Percentiles rank a stretch among this genome's conserved stretches.
Conservation (phyloP, 495 filamentous ascomycete species). For the Aspergillus affinis region DNA sequence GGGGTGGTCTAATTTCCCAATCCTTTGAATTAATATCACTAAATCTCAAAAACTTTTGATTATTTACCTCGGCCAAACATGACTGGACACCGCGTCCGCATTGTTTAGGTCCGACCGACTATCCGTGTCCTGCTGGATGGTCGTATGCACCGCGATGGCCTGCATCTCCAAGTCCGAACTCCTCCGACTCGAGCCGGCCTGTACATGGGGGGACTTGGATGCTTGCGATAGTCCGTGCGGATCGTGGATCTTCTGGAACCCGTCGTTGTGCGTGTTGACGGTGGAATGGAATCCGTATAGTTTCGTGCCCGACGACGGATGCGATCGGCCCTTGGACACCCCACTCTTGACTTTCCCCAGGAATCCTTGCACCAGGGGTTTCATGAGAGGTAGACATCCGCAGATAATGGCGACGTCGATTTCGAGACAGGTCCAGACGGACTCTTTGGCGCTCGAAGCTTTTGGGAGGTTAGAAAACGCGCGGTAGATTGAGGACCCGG, state of each 20-base stretch:
- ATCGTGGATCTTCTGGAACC: constrained; percentile 10
- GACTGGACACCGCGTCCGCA: constrained; percentile 1
- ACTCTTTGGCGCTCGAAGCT: constrained; percentile 34
- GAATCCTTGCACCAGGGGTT: constrained; percentile 16
- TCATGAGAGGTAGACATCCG: constrained; percentile 41
- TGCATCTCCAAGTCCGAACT: constrained; percentile 15
- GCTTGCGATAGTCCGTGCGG: constrained; percentile 6
- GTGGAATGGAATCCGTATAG: constrained; percentile 9
- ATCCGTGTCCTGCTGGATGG: constrained; percentile 21
- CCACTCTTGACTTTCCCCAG: constrained; percentile 11
- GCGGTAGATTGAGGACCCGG: neutral
- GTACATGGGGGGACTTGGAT: constrained; percentile 3
- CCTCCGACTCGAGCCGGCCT: neutral
- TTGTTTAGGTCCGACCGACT: neutral
- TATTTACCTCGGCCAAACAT: constrained; percentile 5
- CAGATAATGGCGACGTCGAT: constrained; percentile 46
- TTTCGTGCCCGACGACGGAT: constrained; percentile 14
- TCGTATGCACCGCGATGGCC: constrained; percentile 24
- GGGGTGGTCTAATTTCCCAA: neutral
- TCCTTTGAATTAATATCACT: neutral
- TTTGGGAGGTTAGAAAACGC: neutral
- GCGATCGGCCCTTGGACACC: constrained; percentile 12
- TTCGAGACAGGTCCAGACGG: constrained; percentile 48
- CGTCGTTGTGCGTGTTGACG: constrained; percentile 11
- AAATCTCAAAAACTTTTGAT: neutral